These are phyloP conservation scores for Xylaria castorea DNA, from an alignment of 495 filamentous ascomycete species.

Conservation along the genomic window DNA sequence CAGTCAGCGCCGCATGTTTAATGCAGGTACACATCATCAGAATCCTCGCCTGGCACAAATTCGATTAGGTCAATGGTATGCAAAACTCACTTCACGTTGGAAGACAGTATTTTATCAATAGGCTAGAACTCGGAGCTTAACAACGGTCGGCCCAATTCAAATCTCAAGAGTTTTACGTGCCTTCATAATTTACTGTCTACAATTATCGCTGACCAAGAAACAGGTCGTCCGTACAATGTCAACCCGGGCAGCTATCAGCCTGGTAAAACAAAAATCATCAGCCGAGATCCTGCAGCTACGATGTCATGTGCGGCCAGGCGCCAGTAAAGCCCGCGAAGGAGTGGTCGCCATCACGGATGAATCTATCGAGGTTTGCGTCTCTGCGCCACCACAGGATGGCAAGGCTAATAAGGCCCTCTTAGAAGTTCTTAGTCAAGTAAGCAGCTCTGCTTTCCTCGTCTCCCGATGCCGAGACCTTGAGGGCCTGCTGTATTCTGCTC, in stretches of 20 bases:
- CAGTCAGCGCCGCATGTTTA: background rate
- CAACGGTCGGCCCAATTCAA: background rate
- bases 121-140: background rate
- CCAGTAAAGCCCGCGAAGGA: constrained; percentile 64
- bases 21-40: background rate
- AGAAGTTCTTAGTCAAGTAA: constrained; percentile 64
- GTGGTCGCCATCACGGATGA: constrained; percentile 60
- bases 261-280: constrained; percentile 44
- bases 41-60: background rate
- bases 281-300: constrained; percentile 53
- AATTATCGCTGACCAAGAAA: constrained; percentile 1
- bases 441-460: constrained; percentile 14
- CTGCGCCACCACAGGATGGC: constrained; percentile 67
- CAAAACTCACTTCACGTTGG: background rate
- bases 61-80: background rate
- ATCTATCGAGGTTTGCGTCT: constrained; percentile 65
- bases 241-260: constrained; percentile 36
- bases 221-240: constrained; percentile 30
- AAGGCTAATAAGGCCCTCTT: constrained; percentile 72
- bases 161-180: background rate
- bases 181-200: background rate
- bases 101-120: background rate
- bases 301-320: constrained; percentile 71
- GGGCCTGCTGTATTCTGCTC: background rate
- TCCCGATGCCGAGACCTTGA: background rate